Conservation (phyloP, 164 flowering plant species). For the Aristolochia contorta region DNA sequence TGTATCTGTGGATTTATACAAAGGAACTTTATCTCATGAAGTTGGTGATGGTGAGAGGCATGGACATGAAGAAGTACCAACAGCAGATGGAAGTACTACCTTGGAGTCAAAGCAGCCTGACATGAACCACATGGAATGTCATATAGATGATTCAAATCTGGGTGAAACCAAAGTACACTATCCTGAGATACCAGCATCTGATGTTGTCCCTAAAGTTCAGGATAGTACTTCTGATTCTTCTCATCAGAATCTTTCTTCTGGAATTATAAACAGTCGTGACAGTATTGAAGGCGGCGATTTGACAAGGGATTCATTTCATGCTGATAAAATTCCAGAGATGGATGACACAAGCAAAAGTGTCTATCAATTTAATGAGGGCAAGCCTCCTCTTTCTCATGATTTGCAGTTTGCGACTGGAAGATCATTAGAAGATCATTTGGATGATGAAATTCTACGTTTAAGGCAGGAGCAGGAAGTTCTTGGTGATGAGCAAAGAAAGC, state of each 20-base stretch:
- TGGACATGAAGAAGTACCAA: constrained; percentile 3
- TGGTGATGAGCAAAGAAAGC: constrained; percentile 74
- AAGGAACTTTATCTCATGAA: constrained; percentile 7
- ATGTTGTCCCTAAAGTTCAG: neutral
- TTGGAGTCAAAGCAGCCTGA: constrained; percentile 12
- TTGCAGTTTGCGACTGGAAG: constrained; percentile 6
- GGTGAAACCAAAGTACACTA: neutral
- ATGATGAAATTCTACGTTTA: constrained; percentile 50
- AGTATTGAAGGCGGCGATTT: neutral
- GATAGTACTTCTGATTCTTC: neutral
- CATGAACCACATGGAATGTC: constrained; percentile 5
- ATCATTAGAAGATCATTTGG: constrained; percentile 34
- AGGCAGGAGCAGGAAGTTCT: constrained; percentile 42
- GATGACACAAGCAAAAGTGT: neutral
- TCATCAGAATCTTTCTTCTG: constrained; percentile 1
- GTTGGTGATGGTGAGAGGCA: constrained; percentile 8
- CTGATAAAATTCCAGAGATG: neutral
- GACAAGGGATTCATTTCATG: neutral
- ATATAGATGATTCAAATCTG: constrained; percentile 9
- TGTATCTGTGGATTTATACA: neutral
- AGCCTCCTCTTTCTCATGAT: constrained; percentile 11
- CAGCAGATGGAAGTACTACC: constrained; percentile 8
- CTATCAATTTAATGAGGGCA: constrained; percentile 8
- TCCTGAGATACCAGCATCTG: neutral
- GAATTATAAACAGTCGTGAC: neutral